A percentile compares a stretch with the other conserved stretches of the same genome.
Conservation (phyloP, 164 flowering plant genomes). For the Warburgia ugandensis region DNA sequence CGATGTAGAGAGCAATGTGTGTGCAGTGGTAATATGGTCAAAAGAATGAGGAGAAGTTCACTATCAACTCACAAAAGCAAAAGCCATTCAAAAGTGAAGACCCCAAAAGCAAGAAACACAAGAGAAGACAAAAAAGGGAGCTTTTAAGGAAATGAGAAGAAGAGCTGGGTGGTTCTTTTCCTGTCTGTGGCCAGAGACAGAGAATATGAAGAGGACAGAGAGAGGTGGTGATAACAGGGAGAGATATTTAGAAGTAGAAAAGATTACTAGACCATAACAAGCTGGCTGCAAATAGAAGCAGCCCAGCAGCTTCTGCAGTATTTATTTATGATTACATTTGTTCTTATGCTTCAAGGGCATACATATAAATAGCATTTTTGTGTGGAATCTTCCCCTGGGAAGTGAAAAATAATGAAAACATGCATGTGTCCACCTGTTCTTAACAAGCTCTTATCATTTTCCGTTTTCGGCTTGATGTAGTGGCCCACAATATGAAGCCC, state of each 20-base stretch:
- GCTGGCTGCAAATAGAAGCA: constrained; percentile 22
- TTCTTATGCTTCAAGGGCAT: not conserved
- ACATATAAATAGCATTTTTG: not conserved
- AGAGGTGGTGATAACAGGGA: constrained; percentile 2
- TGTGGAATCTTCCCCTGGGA: not conserved
- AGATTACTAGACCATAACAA: constrained; percentile 16
- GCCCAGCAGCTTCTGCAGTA: constrained; percentile 4
- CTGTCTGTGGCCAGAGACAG: not conserved
- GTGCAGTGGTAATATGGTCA: constrained; percentile 11
- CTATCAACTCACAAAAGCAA: constrained; percentile 17
- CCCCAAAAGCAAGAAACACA: not conserved
- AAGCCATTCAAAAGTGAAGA: constrained; percentile 4
- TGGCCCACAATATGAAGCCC: no score
- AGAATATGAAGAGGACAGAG: constrained; percentile 2
- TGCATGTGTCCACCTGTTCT: no score
- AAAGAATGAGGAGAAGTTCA: constrained; percentile 19
- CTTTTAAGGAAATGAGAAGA: constrained; percentile 11
- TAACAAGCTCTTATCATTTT: no score
- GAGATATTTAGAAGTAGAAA: not conserved
- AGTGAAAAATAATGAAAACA: no score
- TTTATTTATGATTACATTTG: not conserved
- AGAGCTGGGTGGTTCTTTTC: not conserved
- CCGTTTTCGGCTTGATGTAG: no score
- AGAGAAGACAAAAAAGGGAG: not conserved
- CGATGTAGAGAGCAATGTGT: constrained; percentile 24